A percentile compares a stretch with the other conserved stretches of the same genome.
Conservation (phyloP, 176 grass and related monocot species). For the Puya raimondii region DNA sequence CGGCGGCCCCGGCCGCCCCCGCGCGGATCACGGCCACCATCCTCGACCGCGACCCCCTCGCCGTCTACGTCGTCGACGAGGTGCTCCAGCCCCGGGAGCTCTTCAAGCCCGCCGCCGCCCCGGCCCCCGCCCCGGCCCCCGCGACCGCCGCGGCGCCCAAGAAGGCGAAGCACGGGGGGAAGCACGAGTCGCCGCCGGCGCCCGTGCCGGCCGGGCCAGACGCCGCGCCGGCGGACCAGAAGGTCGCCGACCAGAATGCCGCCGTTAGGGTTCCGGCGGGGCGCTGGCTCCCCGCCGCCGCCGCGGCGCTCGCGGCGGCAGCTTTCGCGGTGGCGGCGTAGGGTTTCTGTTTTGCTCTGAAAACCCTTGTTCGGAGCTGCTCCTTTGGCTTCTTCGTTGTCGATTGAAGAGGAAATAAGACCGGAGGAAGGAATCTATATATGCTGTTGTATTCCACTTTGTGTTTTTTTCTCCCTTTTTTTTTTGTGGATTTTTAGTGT, state of each 20-base stretch:
- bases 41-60: slow-evolving; percentile 47
- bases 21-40: slow-evolving; percentile 39
- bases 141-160: slow-evolving; percentile 28
- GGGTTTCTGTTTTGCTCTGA: slow-evolving; percentile 9
- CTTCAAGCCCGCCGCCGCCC: slow-evolving; percentile 35
- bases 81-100: slow-evolving; percentile 69
- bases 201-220: slow-evolving; percentile 29
- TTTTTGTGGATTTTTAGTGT: neutral
- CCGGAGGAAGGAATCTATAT: neutral
- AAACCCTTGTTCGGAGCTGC: neutral
- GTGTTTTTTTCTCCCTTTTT: neutral
- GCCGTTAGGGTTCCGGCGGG: slow-evolving; percentile 1
- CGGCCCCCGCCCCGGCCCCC: slow-evolving; percentile 18
- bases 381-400: neutral
- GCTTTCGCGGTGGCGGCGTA: slow-evolving; percentile 4
- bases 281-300: neutral
- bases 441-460: neutral
- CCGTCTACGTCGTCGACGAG: slow-evolving; percentile 42
- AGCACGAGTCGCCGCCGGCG: slow-evolving; percentile 30
- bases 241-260: slow-evolving; percentile 20
- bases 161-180: slow-evolving; percentile 8
- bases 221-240: slow-evolving; percentile 20
- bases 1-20: slow-evolving; percentile 17
- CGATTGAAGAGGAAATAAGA: slow-evolving; percentile 3
- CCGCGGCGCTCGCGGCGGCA: slow-evolving; percentile 3